phyloP scores from a whole-genome alignment of 805 yeast genomes.

The Metschnikowia arizonensis region DNA sequence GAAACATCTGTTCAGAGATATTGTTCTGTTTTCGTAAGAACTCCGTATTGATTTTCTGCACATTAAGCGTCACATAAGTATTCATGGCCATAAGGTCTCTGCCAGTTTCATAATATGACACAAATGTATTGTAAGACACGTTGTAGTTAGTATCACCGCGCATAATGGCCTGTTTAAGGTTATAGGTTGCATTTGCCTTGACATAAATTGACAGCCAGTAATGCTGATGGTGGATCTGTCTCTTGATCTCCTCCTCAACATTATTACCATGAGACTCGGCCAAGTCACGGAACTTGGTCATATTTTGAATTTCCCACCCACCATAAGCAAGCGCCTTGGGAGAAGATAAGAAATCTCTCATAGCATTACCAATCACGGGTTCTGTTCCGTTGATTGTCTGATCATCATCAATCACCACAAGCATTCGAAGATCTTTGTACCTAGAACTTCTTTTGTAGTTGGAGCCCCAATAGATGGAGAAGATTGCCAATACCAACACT shows the following conservation, averaged over 20 bases:
- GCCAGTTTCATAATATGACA: slow-evolving; percentile 56
- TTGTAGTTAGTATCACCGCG: slow-evolving; percentile 28
- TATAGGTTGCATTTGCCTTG: slow-evolving; percentile 42
- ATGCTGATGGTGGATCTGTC: slow-evolving; percentile 48
- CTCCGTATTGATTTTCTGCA: slow-evolving; percentile 32
- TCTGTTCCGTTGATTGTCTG: slow-evolving; percentile 18
- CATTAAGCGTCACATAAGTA: slow-evolving; percentile 38
- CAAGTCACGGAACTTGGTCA: slow-evolving; percentile 23
- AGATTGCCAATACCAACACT: slow-evolving; percentile 32
- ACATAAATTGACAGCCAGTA: slow-evolving; percentile 66
- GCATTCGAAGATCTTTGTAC: slow-evolving; percentile 31
- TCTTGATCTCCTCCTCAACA: slow-evolving; percentile 36
- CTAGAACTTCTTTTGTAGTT: slow-evolving; percentile 29
- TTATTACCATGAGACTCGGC: slow-evolving; percentile 25
- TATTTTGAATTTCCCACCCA: slow-evolving; percentile 35
- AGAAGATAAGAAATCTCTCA: slow-evolving; percentile 12
- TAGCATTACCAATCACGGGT: slow-evolving; percentile 29
- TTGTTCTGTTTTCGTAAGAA: slow-evolving; percentile 26
- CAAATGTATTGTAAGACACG: slow-evolving; percentile 29
- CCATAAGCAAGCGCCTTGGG: slow-evolving; percentile 24
- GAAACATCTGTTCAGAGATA: slow-evolving; percentile 17
- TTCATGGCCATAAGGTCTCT: slow-evolving; percentile 53
- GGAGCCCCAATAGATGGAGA: slow-evolving; percentile 50
- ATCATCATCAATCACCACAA: slow-evolving; percentile 39
- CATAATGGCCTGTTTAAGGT: slow-evolving; percentile 38